phyloP scores from a whole-genome alignment of 106 monocot genomes.

The Phalaenopsis equestris region DNA sequence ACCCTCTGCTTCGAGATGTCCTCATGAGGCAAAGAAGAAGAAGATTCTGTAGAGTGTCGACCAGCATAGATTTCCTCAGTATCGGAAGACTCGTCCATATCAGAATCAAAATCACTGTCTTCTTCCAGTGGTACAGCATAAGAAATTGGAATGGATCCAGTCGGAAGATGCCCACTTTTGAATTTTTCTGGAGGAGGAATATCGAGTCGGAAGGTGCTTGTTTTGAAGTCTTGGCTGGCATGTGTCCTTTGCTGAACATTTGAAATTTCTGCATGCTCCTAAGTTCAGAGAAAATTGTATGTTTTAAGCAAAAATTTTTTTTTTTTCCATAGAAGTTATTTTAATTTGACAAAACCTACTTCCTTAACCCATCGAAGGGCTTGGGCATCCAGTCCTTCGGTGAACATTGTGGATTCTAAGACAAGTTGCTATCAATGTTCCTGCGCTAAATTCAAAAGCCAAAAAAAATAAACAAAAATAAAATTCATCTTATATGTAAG shows the following conservation, averaged over 20 bases:
- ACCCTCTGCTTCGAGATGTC: neutral
- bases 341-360: neutral
- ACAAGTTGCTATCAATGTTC: neutral
- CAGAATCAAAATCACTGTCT: conserved; percentile 2
- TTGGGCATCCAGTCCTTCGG: conserved; percentile 1
- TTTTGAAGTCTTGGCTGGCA: neutral
- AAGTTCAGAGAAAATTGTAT: neutral
- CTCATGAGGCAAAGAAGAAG: neutral
- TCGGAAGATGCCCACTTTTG: conserved; percentile 3
- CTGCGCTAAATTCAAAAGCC: too few species aligned
- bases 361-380: conserved; percentile 5
- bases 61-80: neutral
- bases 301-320: neutral
- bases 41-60: neutral
- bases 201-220: neutral
- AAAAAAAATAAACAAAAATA: neutral
- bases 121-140: neutral
- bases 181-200: conserved; percentile 6
- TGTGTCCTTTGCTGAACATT: neutral
- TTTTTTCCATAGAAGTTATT: too few species aligned
- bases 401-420: neutral
- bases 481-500: neutral
- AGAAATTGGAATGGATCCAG: neutral
- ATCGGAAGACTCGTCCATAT: conserved; percentile 6
- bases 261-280: neutral